These are phyloP conservation scores for Solanum piurae DNA, from an alignment of 257 asterid species.

Conservation along the genomic window DNA sequence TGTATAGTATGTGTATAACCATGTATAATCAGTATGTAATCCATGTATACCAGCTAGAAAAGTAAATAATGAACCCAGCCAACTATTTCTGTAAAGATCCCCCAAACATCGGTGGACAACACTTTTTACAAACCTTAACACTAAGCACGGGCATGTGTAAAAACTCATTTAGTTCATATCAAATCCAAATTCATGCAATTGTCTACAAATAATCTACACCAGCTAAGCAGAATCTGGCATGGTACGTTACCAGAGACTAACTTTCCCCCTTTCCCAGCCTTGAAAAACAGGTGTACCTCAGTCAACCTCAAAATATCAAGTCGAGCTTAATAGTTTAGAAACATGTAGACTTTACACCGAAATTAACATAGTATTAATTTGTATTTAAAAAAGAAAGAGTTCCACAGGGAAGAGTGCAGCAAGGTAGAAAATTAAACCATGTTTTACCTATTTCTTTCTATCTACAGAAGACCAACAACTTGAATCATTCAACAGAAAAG, in stretches of 20 bases:
- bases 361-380: neutral
- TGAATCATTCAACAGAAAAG: neutral
- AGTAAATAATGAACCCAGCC: neutral
- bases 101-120: neutral
- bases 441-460: neutral
- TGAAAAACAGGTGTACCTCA: neutral
- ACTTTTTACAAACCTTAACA: neutral
- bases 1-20: neutral
- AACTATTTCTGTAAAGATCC: neutral
- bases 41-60: neutral
- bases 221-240: neutral
- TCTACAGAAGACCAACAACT: neutral
- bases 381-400: neutral
- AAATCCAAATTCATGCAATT: neutral
- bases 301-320: neutral
- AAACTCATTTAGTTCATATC: neutral
- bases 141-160: neutral
- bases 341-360: neutral
- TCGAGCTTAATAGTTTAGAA: neutral
- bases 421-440: neutral
- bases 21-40: neutral
- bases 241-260: neutral
- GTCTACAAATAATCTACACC: neutral
- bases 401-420: neutral
- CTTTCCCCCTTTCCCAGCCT: neutral